Base-by-base conservation (phyloP, 2,329 filamentous ascomycete genomes). In the Claviceps sp. region DNA sequence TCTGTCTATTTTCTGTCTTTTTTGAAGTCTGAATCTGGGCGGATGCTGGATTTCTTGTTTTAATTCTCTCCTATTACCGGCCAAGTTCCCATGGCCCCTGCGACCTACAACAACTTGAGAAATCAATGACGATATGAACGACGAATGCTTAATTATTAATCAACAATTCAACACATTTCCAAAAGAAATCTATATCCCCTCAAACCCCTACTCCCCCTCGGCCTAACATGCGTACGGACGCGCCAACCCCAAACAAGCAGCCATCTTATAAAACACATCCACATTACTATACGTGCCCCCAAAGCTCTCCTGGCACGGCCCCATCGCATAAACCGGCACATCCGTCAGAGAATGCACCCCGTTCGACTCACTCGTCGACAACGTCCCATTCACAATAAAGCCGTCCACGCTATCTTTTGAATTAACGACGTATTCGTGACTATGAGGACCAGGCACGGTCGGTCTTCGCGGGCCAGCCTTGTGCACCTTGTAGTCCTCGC, bases 271-370 rank as follows among this genome's bases (percentile, higher is more conserved):
- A 60, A 88, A 88, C 57, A 88, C 72, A 56, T 88, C 85, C 46
- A 86, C 77, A 62, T 81, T 85, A 65, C 73, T 81, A 58, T 82
- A 87, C 3, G 83, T 78, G 51, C 85, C 85, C 4, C 82, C 79
- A 63, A 93, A 93, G 14, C 77, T 69, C 60, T 87, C 82, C 65
- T 88, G 83, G 70, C 87, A 91, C 5, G 87, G 87, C 0, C 87
- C 87, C 71, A 78, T 77, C 1, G 86, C 84, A 60, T 86, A 91
- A 22, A 93, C 83, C 2, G 85, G 82, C 34, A 89, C 85, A 60
- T 89, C 85, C 1, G 85, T 89, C 56, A 89, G 71, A 24, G 81
- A 86, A 71, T 89, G 85, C n/a, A 88, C 85, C 49, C 85, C 88
- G 68, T 85, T 77, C 42, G 73, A 64, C 59, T 84, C 77, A 51